These are phyloP conservation scores for Naganishia sp. DNA, from an alignment of 1,284 basidiomycete species.

Conservation along the genomic window DNA sequence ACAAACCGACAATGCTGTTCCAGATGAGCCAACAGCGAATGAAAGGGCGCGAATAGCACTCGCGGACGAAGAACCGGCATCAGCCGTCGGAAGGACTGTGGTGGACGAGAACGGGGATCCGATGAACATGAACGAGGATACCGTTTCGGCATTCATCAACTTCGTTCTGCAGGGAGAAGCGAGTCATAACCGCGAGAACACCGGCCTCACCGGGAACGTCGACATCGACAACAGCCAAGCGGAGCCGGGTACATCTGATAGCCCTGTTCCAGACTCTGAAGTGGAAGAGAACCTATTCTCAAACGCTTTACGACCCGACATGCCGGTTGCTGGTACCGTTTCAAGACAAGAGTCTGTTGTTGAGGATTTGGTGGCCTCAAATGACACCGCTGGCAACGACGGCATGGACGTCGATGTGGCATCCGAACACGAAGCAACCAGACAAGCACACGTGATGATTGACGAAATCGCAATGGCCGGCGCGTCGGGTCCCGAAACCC, in stretches of 20 bases:
- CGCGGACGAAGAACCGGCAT: background rate
- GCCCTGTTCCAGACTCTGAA: background rate
- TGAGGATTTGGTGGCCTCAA: conserved; percentile 6
- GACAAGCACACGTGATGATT: too few relatives aligned
- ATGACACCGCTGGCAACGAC: background rate
- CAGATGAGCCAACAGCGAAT: background rate
- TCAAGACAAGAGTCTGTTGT: conserved; percentile 19
- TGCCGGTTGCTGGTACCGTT: background rate
- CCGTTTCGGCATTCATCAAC: too few relatives aligned
- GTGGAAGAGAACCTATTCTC: background rate
- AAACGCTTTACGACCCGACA: background rate
- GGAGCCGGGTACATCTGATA: background rate
- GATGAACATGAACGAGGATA: conserved; percentile 10
- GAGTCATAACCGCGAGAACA: too few relatives aligned
- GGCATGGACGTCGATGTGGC: too few relatives aligned
- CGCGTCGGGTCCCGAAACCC: background rate
- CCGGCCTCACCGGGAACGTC: too few relatives aligned
- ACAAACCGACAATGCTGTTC: conserved; percentile 2
- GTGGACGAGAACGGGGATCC: conserved; percentile 12
- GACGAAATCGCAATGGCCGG: background rate
- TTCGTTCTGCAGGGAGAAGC: too few relatives aligned
- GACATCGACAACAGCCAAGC: too few relatives aligned
- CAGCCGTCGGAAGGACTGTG: conserved; percentile 16
- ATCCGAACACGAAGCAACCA: too few relatives aligned
- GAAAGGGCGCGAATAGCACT: background rate